phyloP scores from a whole-genome alignment of 192 early-diverging fungal genomes.

The Gonapodya sp. region DNA sequence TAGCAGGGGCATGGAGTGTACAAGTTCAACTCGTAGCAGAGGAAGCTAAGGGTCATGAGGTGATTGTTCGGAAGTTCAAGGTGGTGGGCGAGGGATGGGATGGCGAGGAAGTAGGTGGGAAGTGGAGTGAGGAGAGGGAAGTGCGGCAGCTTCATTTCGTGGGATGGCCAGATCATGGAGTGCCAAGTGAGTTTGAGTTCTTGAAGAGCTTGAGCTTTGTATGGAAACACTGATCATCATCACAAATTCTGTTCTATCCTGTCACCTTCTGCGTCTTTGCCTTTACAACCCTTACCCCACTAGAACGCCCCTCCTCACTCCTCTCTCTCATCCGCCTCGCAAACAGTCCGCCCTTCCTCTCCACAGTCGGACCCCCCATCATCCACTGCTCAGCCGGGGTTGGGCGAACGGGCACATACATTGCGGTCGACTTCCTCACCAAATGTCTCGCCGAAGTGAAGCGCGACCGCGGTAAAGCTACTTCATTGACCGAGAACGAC shows the following conservation, averaged over 20 bases:
- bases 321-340: background rate
- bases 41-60: background rate
- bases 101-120: background rate
- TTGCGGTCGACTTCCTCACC: slow-evolving; percentile 20
- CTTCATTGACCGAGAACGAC: background rate
- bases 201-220: background rate
- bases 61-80: background rate
- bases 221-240: no score
- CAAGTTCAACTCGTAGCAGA: background rate
- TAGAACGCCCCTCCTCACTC: background rate
- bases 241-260: no score
- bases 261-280: background rate
- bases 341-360: background rate
- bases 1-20: background rate
- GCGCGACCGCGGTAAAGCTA: background rate
- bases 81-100: background rate
- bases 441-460: background rate
- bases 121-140: background rate
- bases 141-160: slow-evolving; percentile 6
- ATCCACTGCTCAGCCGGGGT: slow-evolving; percentile 39
- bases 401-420: slow-evolving; percentile 32
- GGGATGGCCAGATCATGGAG: slow-evolving; percentile 9
- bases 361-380: slow-evolving; percentile 18
- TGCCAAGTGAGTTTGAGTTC: background rate
- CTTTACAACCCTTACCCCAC: background rate